These are phyloP conservation scores for Baudoinia panamericana DNA, from an alignment of 495 filamentous ascomycete genomes.

Conservation along the genomic window DNA sequence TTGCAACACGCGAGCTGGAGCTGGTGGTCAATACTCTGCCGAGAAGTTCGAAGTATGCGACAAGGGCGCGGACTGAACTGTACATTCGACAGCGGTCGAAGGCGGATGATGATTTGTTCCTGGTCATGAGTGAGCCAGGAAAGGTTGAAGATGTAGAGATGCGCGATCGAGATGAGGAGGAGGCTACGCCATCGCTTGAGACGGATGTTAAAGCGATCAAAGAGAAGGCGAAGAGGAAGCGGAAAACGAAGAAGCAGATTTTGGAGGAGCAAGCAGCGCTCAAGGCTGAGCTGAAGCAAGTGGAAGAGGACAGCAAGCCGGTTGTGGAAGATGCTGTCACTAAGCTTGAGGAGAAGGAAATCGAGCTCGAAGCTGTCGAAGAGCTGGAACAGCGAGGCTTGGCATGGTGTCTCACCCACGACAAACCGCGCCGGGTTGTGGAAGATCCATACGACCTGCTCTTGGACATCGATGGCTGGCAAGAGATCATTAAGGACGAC, in stretches of 20 bases:
- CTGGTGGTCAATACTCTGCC: constrained; percentile 32
- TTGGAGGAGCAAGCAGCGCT: constrained; percentile 55
- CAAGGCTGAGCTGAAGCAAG: constrained; percentile 32
- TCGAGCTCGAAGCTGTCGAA: constrained; percentile 24
- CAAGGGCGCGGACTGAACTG: constrained; percentile 48
- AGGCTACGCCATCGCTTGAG: constrained; percentile 24
- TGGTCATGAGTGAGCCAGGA: constrained; percentile 32
- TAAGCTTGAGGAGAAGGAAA: constrained; percentile 19
- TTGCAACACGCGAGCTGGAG: constrained; percentile 31
- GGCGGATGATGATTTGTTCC: constrained; percentile 68
- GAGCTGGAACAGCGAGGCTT: constrained; percentile 34
- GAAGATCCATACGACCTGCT: constrained; percentile 53
- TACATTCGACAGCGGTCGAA: constrained; percentile 56
- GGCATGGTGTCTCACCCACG: constrained; percentile 47
- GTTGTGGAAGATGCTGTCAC: constrained; percentile 11
- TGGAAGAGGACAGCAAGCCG: constrained; percentile 20
- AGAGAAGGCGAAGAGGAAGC: constrained; percentile 34
- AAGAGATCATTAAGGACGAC: constrained; percentile 62
- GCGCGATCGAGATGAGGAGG: constrained; percentile 15
- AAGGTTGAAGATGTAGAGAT: constrained; percentile 35
- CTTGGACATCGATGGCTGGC: constrained; percentile 66
- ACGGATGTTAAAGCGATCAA: constrained; percentile 34
- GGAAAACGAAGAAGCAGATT: constrained; percentile 62
- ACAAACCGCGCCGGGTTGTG: constrained; percentile 49
- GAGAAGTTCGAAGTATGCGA: constrained; percentile 50